Evolutionary conservation across 164 flowering plant species (phyloP), one percentile per base, ranked within the genome.

Genomic region (Malania oleifera): DNA sequence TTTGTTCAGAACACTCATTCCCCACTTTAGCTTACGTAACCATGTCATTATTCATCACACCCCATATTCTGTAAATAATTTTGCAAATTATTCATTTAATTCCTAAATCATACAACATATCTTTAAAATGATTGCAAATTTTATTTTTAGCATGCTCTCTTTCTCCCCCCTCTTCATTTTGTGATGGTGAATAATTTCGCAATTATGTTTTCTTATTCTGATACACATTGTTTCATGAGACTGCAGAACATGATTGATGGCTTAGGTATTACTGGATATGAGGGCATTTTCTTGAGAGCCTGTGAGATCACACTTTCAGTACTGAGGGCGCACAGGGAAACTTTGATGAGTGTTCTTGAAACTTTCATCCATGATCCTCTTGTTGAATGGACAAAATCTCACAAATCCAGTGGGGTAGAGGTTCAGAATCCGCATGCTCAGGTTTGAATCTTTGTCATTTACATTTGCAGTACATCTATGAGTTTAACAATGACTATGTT

Each of bases 371-470:
- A 95, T 60, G 99, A 95, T 72, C 99, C 99, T 61, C 89, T 91
- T 23, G 98, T 95, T 19, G 99, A 95, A 64, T 95, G 99, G 99
- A 95, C 99, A 37, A 95, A 95, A 68, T 75, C 87, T 70, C 99
- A 91, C 82, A 95, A 91, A 69, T 85, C 91, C 24, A 95, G 99
- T 63, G 93, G 92, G 28, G 88, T 84, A 39, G 99, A 95, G 72
- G 99, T 95, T 67, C 82, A 91, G 77, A 95, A 95, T 63, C 97
- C 97, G 41, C 97, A 88, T 74, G 99, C 99, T 41, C 98, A 91
- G 97, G 99, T 95, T 64, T 65, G 73, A 28, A 52, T 59, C 43
- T 51, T 41, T 52, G 15, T 41, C 25, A 17, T 51, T 47, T 57
- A 20, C 18, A 44, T 44, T 44, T 44, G 5, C 48, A 31, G 4